Conservation (phyloP, 371 early-diverging fungal genomes). For the Mucor irregularis region DNA sequence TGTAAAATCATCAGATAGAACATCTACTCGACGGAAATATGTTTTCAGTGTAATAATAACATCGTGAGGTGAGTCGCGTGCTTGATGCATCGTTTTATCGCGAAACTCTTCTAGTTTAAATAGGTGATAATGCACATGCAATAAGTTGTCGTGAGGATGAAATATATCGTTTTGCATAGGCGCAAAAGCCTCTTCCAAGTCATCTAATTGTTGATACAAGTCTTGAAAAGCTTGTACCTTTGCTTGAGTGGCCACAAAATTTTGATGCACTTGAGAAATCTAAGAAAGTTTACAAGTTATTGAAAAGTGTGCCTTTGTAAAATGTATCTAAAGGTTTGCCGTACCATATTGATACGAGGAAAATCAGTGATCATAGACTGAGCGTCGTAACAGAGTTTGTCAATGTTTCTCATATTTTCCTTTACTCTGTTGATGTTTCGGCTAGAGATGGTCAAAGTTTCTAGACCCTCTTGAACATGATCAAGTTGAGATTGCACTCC, state of each 20-base stretch:
- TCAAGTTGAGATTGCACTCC: constrained; percentile 92
- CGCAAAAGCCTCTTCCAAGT: constrained; percentile 68
- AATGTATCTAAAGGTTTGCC: background rate
- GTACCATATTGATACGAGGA: constrained; percentile 82
- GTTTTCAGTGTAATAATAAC: constrained; percentile 77
- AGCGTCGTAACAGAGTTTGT: constrained; percentile 80
- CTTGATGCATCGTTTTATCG: constrained; percentile 78
- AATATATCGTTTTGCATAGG: constrained; percentile 69
- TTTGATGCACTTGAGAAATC: constrained; percentile 89
- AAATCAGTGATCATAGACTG: constrained; percentile 86
- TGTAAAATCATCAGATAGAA: constrained; percentile 78
- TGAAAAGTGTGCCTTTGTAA: background rate
- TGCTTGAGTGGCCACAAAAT: constrained; percentile 87
- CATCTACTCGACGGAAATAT: constrained; percentile 84
- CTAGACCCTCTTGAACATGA: constrained; percentile 87
- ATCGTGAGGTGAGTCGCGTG: constrained; percentile 73
- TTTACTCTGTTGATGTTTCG: constrained; percentile 70
- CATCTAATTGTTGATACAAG: constrained; percentile 77
- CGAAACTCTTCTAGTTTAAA: constrained; percentile 86
- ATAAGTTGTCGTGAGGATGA: constrained; percentile 70
- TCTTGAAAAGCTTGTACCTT: constrained; percentile 84
- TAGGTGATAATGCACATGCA: constrained; percentile 88
- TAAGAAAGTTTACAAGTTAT: constrained; percentile 23
- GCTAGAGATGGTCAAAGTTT: constrained; percentile 67
- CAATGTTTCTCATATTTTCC: constrained; percentile 77